phyloP scores from a whole-genome alignment of 768 basidiomycete species.

The Suillus cothurnatus region DNA sequence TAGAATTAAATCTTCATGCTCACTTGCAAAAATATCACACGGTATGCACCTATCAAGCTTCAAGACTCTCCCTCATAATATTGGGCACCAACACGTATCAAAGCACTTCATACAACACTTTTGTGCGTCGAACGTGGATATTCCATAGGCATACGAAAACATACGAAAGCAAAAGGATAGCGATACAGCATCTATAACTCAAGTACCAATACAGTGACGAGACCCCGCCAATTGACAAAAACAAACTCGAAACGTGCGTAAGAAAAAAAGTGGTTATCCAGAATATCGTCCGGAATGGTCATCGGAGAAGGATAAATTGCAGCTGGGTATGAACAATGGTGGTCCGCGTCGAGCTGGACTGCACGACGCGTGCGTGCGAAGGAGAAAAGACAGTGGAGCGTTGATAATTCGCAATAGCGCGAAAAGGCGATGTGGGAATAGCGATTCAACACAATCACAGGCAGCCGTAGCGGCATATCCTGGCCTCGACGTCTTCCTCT shows the following conservation, averaged over 20 bases:
- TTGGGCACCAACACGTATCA: neutral
- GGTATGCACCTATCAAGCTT: neutral
- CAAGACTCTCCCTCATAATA: neutral
- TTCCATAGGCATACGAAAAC: neutral
- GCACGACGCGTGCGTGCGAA: neutral
- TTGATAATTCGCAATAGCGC: neutral
- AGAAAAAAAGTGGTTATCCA: constrained; percentile 9
- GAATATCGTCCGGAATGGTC: constrained; percentile 10
- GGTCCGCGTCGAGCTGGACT: constrained; percentile 1
- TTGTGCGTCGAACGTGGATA: neutral
- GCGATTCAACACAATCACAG: constrained; percentile 9
- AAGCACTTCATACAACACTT: neutral
- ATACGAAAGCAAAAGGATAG: constrained; percentile 13
- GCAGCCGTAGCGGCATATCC: constrained; percentile 21
- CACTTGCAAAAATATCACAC: neutral
- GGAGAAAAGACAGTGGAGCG: neutral
- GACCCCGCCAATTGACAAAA: constrained; percentile 5
- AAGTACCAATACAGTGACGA: constrained; percentile 21
- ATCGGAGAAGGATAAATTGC: neutral
- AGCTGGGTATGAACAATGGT: neutral
- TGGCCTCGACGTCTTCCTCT: constrained; percentile 18
- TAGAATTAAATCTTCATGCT: neutral
- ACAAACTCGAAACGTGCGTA: neutral
- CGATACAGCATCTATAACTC: constrained; percentile 29
- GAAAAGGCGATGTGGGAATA: neutral